Evolutionary conservation across 2,329 filamentous ascomycete genomes (phyloP).

Genomic region (Ophiostoma sp.): DNA sequence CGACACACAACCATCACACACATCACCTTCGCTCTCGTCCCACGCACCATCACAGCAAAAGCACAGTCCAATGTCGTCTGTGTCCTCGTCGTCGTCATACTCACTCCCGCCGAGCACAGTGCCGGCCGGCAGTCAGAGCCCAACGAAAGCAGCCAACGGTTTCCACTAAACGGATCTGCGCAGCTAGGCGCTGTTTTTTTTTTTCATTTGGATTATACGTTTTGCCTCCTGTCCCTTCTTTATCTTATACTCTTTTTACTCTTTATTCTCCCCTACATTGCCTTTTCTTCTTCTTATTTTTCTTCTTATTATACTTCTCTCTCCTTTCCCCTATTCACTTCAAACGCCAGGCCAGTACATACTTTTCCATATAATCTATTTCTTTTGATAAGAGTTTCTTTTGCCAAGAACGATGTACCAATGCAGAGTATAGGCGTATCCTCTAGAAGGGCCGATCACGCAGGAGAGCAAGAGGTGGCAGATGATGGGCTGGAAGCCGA

Average conservation of each 20-base stretch:
- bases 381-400: conserved; percentile 1
- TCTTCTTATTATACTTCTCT: not conserved
- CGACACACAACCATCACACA: conserved; percentile 2
- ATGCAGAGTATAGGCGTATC: not conserved
- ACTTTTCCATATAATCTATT: not conserved
- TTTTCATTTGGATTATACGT: not conserved
- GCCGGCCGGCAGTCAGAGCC: conserved; percentile 18
- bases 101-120: not conserved
- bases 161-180: not conserved
- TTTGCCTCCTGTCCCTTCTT: not conserved
- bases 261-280: not conserved
- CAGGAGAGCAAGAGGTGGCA: not conserved
- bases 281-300: not conserved
- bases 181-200: not conserved
- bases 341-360: conserved; percentile 2
- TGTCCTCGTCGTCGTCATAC: conserved; percentile 19
- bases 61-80: conserved; percentile 19
- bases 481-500: not conserved
- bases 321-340: not conserved
- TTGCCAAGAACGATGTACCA: not conserved
- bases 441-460: not conserved
- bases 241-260: not conserved
- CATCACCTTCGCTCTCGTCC: conserved; percentile 4
- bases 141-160: conserved; percentile 18
- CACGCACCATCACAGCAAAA: conserved; percentile 15